Evolutionary conservation across 192 early-diverging fungal species (phyloP), one percentile per base, ranked within the genome.

Genomic region (Pilaira anomala): DNA sequence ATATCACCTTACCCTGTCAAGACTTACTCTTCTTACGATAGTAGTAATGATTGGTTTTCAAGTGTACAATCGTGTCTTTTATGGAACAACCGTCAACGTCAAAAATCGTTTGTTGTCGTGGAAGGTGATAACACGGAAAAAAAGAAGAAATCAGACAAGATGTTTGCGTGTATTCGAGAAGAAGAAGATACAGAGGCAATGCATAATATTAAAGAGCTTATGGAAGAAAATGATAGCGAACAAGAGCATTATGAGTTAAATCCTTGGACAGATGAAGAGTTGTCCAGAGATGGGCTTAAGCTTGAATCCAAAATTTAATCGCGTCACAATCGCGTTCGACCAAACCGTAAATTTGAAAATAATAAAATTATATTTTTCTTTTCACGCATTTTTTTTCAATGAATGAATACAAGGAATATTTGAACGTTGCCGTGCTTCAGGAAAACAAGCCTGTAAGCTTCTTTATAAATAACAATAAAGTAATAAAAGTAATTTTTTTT

Each of bases 71-170:
- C 88, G 25, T 95, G 91, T 62, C 69, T 98, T 40, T 80, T 85
- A 51, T 98, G 97, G 97, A 98, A 98, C 72, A 86, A 92, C 44
- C 80, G 97, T 18, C 83, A 85, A 69, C 71, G 85, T 18, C 97
- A 98, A 77, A 95, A 94, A 69, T 74, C 83, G 28, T 93, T 91
- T 76, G 65, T 63, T 7, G 75, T 75, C 1, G 68, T 77, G 0
- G 79, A 81, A n/a, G 36, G 25, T 3, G 39, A 60, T 25, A 1
- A 41, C 2, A 8, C 16, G 16, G 44, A 60, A 5, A 33, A 26
- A 18, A 42, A 24, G 36, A 22, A 42, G 7, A 33, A 62, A 36
- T 3, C 28, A 14, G 42, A 28, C 2, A 42, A 60, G 5, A 3
- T 60, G 4, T 60, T 60, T 60, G 58, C 58, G 6, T 60, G 58